Evolutionary conservation across 1,284 basidiomycete species (phyloP), one percentile per base, ranked within the genome.

Genomic region (Polyporus tsugae): DNA sequence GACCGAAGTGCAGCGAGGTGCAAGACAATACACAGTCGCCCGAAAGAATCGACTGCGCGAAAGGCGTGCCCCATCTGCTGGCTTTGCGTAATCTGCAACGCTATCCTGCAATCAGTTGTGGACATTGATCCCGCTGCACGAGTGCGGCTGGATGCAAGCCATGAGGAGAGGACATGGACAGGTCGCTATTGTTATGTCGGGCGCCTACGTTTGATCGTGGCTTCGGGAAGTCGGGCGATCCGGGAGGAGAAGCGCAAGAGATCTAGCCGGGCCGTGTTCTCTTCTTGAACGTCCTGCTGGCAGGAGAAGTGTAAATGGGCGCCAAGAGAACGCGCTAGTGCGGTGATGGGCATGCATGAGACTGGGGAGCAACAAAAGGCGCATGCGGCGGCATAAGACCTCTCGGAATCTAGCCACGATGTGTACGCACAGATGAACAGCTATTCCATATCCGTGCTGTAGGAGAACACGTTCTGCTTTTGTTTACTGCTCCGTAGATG

Each of bases 221-320:
- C 36, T 57, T 57, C 39, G 49, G 62, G 49, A 63, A 63, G 35
- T 53, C 61, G 25, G 61, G 33, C 33, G 38, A 63, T 52, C 62
- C 13, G 25, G 25, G 11, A n/a, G 35, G 35, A 38, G 55, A 38
- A n/a, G 19, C 33, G 19, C 33, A 33, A 38, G 19, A 38, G 35
- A n/a, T 35, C 10, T 19, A 41, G n/a, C 49, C 62, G 49, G 49
- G 19, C 46, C 46, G 49, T 38, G 25, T 55, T 17, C 46, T 39
- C 46, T 53, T 46, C 44, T 33, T 38, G 33, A n/a, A 49, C 10
- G 10, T 29, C 62, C 36, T 39, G 38, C n/a, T 22, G 41, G 46
- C 38, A 13, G 25, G 52, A 44, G 49, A 42, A 33, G 62, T 4
- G 17, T 6, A 13, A 36, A 57, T 57, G 38, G 39, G 36, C 36